Percentiles rank a stretch among this genome's conserved stretches.
phyloP scores from a whole-genome alignment of 1,284 basidiomycete species.

The Rhodotorula sp. region DNA sequence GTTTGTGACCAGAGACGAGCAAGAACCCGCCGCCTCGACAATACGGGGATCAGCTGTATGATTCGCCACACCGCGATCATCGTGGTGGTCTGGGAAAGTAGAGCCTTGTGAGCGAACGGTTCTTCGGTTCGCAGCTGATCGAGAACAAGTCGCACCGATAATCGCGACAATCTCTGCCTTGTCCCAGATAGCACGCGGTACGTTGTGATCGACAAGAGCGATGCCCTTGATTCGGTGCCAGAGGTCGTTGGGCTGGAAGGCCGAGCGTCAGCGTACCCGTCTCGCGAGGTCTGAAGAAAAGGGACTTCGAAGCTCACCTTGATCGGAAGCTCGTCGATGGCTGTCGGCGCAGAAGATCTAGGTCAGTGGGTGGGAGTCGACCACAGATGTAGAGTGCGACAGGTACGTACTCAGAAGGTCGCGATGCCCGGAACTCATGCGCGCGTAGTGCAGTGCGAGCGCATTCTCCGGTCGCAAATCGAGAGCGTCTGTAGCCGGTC shows the following conservation, averaged over 20 bases:
- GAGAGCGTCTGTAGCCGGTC: constrained; percentile 45
- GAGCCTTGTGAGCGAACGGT: constrained; percentile 33
- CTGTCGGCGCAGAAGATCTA: neutral
- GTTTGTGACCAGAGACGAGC: constrained; percentile 47
- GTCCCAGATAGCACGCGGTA: constrained; percentile 46
- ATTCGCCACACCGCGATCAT: constrained; percentile 45
- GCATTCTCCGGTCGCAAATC: constrained; percentile 51
- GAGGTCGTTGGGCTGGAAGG: constrained; percentile 41
- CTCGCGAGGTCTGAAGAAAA: neutral
- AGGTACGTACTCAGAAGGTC: constrained; percentile 46
- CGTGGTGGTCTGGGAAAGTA: constrained; percentile 47
- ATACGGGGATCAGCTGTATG: constrained; percentile 45
- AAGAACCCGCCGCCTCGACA: constrained; percentile 45
- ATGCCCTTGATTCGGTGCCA: constrained; percentile 46
- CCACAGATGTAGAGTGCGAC: neutral
- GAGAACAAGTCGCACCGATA: neutral
- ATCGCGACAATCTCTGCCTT: constrained; percentile 6
- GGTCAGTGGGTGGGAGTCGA: neutral
- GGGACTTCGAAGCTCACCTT: constrained; percentile 14
- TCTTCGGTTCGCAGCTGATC: too few relatives aligned
- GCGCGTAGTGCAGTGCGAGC: constrained; percentile 46
- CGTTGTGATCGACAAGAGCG: constrained; percentile 50
- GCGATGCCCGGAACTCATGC: constrained; percentile 48
- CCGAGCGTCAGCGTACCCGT: neutral
- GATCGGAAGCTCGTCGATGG: constrained; percentile 50